Evolutionary conservation across 2,329 filamentous ascomycete genomes (phyloP).

Genomic region (Fusarium clavum): DNA sequence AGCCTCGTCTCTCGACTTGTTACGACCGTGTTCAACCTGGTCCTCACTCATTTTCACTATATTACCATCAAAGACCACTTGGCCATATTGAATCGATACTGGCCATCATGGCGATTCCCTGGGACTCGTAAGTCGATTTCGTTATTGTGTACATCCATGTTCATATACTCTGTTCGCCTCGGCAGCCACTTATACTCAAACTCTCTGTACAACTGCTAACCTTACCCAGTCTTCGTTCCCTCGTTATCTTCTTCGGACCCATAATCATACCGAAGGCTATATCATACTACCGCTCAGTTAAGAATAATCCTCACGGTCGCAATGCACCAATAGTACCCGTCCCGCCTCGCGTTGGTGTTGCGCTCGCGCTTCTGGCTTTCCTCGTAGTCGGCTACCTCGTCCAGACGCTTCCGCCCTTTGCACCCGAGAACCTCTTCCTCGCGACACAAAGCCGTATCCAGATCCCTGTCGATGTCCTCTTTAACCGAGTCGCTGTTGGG

Average conservation of each 20-base stretch:
- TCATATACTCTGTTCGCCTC: not conserved
- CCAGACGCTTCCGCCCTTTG: constrained; percentile 73
- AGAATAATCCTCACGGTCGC: constrained; percentile 57
- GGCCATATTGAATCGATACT: not conserved
- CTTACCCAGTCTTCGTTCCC: constrained; percentile 61
- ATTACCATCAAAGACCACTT: not conserved
- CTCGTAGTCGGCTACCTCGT: constrained; percentile 60
- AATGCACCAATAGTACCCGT: constrained; percentile 66
- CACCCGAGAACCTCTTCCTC: constrained; percentile 84
- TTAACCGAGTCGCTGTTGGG: constrained; percentile 75
- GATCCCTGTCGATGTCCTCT: constrained; percentile 86
- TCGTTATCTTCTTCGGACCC: constrained; percentile 75
- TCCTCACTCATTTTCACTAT: not conserved
- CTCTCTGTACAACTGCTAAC: constrained; percentile 20
- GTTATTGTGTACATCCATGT: not conserved
- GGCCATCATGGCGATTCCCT: constrained; percentile 46
- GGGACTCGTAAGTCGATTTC: constrained; percentile 44
- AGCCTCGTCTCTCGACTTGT: constrained; percentile 30
- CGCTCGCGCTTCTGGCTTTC: constrained; percentile 70
- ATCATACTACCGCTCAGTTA: constrained; percentile 70
- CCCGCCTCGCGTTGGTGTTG: constrained; percentile 63
- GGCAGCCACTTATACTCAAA: constrained; percentile 14
- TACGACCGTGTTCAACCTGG: constrained; percentile 36
- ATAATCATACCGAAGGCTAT: constrained; percentile 76
- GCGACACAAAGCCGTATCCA: constrained; percentile 84